These are phyloP conservation scores for Datisca glomerata DNA, from an alignment of 306 rosid genomes.

Conservation along the genomic window DNA sequence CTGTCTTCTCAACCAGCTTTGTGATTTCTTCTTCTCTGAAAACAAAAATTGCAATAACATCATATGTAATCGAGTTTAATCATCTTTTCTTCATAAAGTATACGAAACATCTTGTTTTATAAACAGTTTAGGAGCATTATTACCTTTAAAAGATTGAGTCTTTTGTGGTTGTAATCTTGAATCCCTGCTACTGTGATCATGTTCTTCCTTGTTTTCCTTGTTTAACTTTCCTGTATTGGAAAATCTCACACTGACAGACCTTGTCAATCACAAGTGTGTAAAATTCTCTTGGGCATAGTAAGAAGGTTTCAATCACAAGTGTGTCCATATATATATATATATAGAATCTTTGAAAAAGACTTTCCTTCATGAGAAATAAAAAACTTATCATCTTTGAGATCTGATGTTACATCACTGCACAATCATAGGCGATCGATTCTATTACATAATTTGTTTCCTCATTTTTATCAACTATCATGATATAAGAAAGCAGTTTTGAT, in stretches of 20 bases:
- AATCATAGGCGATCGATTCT: too few relatives aligned
- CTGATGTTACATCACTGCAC: too few relatives aligned
- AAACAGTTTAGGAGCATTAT: background rate
- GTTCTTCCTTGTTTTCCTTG: constrained; percentile 17
- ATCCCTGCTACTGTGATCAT: constrained; percentile 20
- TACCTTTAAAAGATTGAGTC: constrained; percentile 53
- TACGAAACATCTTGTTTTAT: background rate
- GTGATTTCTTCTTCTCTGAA: constrained; percentile 39
- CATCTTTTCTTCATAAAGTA: background rate
- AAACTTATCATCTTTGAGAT: too few relatives aligned
- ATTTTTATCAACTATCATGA: too few relatives aligned
- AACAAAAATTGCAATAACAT: background rate
- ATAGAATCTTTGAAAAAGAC: too few relatives aligned
- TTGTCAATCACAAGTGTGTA: background rate
- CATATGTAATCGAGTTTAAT: background rate
- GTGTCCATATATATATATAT: too few relatives aligned
- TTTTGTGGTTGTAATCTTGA: constrained; percentile 27
- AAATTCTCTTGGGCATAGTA: too few relatives aligned
- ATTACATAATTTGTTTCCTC: too few relatives aligned
- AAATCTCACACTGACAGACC: constrained; percentile 24
- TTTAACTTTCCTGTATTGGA: constrained; percentile 17
- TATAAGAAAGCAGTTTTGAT: too few relatives aligned
- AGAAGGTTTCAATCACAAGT: background rate
- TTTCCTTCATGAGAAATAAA: too few relatives aligned
- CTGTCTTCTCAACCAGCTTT: constrained; percentile 50